phyloP scores from a whole-genome alignment of 345 rosid species.

The Murraya koenigii region DNA sequence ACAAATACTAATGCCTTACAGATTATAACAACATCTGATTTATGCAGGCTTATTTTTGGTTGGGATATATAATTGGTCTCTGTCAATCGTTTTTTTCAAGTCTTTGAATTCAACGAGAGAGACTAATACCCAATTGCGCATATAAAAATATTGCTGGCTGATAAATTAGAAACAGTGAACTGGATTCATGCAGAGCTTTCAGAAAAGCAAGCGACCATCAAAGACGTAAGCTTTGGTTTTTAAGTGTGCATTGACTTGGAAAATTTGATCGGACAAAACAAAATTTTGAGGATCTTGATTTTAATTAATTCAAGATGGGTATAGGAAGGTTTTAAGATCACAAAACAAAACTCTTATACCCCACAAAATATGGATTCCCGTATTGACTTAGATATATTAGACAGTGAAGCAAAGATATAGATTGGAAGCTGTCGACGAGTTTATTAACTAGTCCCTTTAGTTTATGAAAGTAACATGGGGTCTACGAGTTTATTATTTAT shows the following conservation, averaged over 20 bases:
- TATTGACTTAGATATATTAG: no score
- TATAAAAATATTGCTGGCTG: not conserved
- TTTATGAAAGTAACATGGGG: no score
- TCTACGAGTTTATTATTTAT: no score
- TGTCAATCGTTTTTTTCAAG: not conserved
- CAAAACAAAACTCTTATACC: no score
- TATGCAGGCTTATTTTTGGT: no score
- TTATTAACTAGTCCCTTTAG: no score
- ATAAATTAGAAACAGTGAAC: not conserved
- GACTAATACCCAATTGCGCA: not conserved
- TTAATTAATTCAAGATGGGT: not conserved
- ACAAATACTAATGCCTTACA: no score
- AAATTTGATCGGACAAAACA: not conserved
- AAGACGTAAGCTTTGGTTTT: not conserved
- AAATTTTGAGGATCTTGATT: not conserved
- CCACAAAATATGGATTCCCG: no score
- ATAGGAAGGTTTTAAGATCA: no score
- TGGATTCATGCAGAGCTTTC: not conserved
- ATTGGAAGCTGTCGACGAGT: no score
- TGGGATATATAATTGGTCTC: not conserved
- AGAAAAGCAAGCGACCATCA: not conserved
- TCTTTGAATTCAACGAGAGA: not conserved
- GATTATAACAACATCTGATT: no score
- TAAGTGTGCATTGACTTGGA: not conserved
- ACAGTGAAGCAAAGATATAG: no score